Evolutionary conservation across 192 early-diverging fungal genomes (phyloP).

Genomic region (Endogone sp.): DNA sequence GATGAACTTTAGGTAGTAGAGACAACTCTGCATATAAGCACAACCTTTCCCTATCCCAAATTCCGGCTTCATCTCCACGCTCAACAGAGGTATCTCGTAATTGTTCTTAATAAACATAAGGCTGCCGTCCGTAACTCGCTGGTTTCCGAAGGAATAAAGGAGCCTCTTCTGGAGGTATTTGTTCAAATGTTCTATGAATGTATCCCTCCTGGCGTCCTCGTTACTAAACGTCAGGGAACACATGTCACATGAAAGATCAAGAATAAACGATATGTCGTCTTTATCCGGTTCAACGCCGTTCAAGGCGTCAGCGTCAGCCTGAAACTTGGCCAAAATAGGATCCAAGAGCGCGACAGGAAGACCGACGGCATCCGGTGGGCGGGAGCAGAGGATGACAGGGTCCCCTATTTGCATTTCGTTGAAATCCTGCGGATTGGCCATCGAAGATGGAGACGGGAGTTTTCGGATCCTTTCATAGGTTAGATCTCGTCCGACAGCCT

Average conservation of each 20-base stretch:
- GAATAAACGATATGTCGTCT: background rate
- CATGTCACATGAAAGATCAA: background rate
- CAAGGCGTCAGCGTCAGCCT: background rate
- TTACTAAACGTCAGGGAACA: background rate
- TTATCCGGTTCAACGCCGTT: background rate
- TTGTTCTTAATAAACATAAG: too few relatives aligned
- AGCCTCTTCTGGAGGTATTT: background rate
- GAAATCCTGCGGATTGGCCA: too few relatives aligned
- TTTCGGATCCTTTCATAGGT: too few relatives aligned
- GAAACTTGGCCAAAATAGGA: slow-evolving; percentile 1
- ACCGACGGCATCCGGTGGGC: background rate
- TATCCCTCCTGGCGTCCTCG: background rate
- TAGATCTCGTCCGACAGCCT: too few relatives aligned
- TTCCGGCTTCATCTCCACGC: background rate
- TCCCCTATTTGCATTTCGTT: background rate
- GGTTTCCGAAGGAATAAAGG: background rate
- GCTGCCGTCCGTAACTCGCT: background rate
- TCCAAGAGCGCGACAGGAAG: background rate
- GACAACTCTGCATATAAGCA: background rate
- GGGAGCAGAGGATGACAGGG: background rate
- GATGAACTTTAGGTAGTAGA: background rate
- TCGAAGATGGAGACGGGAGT: too few relatives aligned
- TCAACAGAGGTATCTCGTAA: background rate
- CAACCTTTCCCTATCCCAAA: background rate
- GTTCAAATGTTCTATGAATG: background rate